These are phyloP conservation scores for Geotrichum citri-aurantii DNA, from an alignment of 1,139 yeast species.

Conservation along the genomic window DNA sequence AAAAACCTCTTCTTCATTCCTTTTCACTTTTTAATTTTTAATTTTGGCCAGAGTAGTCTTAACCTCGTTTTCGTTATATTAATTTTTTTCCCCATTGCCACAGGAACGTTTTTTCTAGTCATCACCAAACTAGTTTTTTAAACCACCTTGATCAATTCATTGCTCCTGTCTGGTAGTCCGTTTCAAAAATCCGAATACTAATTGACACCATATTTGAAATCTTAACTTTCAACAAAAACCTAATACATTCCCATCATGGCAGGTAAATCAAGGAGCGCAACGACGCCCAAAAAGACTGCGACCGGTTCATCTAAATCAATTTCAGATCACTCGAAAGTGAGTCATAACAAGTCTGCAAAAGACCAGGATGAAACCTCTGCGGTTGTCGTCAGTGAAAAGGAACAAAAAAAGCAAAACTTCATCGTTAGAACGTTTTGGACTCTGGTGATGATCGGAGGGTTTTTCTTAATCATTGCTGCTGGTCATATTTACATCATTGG, in stretches of 20 bases:
- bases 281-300: background rate
- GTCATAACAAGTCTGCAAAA: background rate
- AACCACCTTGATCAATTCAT: background rate
- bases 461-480: conserved; percentile 66
- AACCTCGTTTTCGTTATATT: too few relatives aligned
- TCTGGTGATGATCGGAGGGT: conserved; percentile 75
- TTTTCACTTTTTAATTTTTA: background rate
- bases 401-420: conserved; percentile 75
- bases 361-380: background rate
- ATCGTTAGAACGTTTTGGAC: conserved; percentile 93
- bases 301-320: background rate
- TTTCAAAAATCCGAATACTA: background rate
- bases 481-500: conserved; percentile 82
- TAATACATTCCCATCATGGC: background rate
- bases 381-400: conserved; percentile 37
- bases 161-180: background rate
- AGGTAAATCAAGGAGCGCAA: background rate
- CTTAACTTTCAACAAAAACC: background rate
- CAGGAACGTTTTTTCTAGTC: background rate
- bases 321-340: background rate
- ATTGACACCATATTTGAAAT: background rate
- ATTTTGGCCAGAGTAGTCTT: background rate
- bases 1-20: background rate
- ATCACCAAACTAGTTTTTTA: too few relatives aligned
- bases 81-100: background rate